These are phyloP conservation scores for Alternaria sp. DNA, from an alignment of 2,329 filamentous ascomycete species.

Conservation along the genomic window DNA sequence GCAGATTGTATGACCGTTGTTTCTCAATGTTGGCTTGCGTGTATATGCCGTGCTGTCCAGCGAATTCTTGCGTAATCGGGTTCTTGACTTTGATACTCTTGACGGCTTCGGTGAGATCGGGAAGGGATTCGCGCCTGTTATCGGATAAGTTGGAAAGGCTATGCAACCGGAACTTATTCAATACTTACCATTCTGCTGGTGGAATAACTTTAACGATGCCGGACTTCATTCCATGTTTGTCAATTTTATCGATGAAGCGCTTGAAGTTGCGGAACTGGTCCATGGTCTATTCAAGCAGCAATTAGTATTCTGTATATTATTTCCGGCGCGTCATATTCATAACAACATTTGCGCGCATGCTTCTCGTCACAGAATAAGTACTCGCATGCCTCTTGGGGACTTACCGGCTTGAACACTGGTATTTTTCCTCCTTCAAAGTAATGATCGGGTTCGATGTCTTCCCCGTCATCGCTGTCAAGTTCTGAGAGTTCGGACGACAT, in stretches of 20 bases:
- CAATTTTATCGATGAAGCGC: slow-evolving; percentile 87
- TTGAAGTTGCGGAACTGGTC: slow-evolving; percentile 94
- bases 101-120: slow-evolving; percentile 81
- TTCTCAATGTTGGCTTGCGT: slow-evolving; percentile 98
- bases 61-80: slow-evolving; percentile 97
- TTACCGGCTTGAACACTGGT: slow-evolving; percentile 88
- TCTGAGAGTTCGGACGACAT: slow-evolving; percentile 60
- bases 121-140: slow-evolving; percentile 72
- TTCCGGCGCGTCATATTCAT: slow-evolving; percentile 1
- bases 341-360: slow-evolving; percentile 10
- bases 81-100: slow-evolving; percentile 95
- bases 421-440: slow-evolving; percentile 85
- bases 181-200: slow-evolving; percentile 85
- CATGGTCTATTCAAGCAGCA: slow-evolving; percentile 69
- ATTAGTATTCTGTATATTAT: slow-evolving; percentile 26
- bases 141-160: slow-evolving; percentile 20
- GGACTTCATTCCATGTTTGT: slow-evolving; percentile 95
- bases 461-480: slow-evolving; percentile 60
- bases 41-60: slow-evolving; percentile 93
- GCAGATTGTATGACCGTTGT: slow-evolving; percentile 93
- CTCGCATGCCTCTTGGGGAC: slow-evolving; percentile 44
- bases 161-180: neutral
- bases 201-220: slow-evolving; percentile 97
- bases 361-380: neutral
- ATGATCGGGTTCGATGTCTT: slow-evolving; percentile 83